Evolutionary conservation across 2,329 filamentous ascomycete genomes (phyloP).

Genomic region (Shiraia bambusicola): DNA sequence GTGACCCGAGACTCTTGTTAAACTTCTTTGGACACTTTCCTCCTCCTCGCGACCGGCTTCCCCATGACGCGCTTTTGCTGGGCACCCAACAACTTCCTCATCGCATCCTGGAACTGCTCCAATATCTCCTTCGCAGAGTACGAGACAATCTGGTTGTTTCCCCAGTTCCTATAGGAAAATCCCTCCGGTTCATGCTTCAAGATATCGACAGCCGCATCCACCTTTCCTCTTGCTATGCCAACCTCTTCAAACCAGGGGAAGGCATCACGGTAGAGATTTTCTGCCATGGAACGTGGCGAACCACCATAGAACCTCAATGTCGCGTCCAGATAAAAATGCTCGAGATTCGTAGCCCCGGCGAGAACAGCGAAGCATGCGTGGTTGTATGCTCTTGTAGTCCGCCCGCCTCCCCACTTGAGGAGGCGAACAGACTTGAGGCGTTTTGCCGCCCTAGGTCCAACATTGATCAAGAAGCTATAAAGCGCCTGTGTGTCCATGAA

Average conservation of each 20-base stretch:
- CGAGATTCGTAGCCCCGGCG: slow-evolving; percentile 30
- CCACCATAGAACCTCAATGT: slow-evolving; percentile 3
- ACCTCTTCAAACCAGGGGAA: slow-evolving; percentile 42
- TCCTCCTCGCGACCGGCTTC: not conserved
- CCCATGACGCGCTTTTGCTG: slow-evolving; percentile 3
- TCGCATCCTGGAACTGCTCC: slow-evolving; percentile 15
- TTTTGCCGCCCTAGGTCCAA: slow-evolving; percentile 26
- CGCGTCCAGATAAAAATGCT: slow-evolving; percentile 26
- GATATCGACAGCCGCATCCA: slow-evolving; percentile 34
- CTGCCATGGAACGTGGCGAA: slow-evolving; percentile 16
- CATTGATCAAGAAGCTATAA: slow-evolving; percentile 36
- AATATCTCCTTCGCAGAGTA: slow-evolving; percentile 1
- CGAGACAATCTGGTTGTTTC: not conserved
- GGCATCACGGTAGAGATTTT: slow-evolving; percentile 39
- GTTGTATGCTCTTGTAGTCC: slow-evolving; percentile 36
- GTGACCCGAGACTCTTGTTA: not conserved
- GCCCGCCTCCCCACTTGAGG: slow-evolving; percentile 23
- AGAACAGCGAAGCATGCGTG: slow-evolving; percentile 37
- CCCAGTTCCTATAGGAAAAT: not conserved
- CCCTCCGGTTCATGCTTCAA: slow-evolving; percentile 11
- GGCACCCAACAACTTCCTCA: slow-evolving; percentile 14
- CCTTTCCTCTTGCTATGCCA: slow-evolving; percentile 25
- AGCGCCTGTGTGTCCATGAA: slow-evolving; percentile 31
- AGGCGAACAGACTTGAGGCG: slow-evolving; percentile 30
- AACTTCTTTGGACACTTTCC: not conserved